Evolutionary conservation across 179 eudicot genomes (phyloP), one percentile per base, ranked within the genome.

Genomic region (Silene vulgaris): DNA sequence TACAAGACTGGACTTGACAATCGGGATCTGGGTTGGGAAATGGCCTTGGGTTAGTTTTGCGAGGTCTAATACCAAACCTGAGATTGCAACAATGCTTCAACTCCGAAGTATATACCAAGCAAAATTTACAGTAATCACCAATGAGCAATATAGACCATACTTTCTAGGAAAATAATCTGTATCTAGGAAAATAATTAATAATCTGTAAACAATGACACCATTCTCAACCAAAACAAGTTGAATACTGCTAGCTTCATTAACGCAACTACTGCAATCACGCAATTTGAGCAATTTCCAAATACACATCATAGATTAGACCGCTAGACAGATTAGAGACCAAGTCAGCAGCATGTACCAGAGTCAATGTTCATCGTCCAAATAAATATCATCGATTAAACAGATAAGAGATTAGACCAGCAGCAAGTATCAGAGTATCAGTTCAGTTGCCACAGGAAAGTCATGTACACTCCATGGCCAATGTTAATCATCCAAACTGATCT

Each of bases 251-350:
- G 71, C 23, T 61, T 30, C 68, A 57, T 66, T n/a, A 66, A 76
- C 56, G 73, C 54, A 69, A 77, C 83, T 68, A 77, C 71, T 63
- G 14, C 72, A 76, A 73, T 77, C 76, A 76, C 74, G 75, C 71
- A 52, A 74, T 32, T 8, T n/a, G 20, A 76, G 12, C 48, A 50
- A 40, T 50, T 61, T 79, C 69, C 73, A 76, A 66, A 48, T 23
- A 43, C 21, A 26, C 35, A 52, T 72, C 74, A 17, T 29, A 16
- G 62, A 30, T 74, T 19, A 13, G 16, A 19, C 65, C 45, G 45
- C 69, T 19, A 13, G 16, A 19, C 65, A 61, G 45, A 20, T 30
- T 4, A 11, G 71, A 21, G 32, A 69, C 59, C 12, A 45, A 69
- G 23, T 28, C 73, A n/a, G 20, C 73, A 21, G 30, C 62, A 52